phyloP scores from a whole-genome alignment of 139 green algal species.

The Coelastrella sp. region DNA sequence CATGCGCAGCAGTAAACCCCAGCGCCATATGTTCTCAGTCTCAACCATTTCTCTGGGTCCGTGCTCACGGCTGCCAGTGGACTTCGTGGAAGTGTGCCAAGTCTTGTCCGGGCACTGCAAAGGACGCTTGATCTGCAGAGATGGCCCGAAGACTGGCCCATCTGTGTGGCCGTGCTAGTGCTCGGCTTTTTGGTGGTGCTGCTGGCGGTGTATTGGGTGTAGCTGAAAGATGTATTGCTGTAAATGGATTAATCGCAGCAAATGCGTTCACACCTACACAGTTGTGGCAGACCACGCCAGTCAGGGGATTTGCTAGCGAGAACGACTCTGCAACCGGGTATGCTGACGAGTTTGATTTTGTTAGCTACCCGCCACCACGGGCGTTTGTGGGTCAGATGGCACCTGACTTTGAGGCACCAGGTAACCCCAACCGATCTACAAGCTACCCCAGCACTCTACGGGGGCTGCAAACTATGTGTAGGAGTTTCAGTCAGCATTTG shows the following conservation, averaged over 20 bases:
- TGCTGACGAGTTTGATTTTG: constrained; percentile 37
- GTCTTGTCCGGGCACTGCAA: no score
- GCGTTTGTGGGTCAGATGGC: constrained; percentile 60
- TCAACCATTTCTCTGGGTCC: no score
- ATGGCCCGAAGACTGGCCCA: constrained; percentile 17
- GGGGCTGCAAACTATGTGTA: background rate
- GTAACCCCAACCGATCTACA: constrained; percentile 32
- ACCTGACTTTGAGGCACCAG: constrained; percentile 66
- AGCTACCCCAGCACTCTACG: background rate
- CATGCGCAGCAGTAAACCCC: no score
- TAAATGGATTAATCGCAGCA: background rate
- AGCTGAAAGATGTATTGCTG: constrained; percentile 21
- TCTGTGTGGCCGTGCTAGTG: background rate
- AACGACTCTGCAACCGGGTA: background rate
- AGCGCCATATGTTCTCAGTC: no score
- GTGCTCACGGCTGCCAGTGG: no score
- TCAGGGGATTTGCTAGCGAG: constrained; percentile 30
- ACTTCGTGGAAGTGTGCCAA: no score
- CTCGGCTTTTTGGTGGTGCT: background rate
- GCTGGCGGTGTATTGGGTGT: background rate
- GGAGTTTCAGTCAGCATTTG: background rate
- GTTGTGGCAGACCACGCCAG: background rate
- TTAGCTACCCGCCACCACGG: constrained; percentile 65
- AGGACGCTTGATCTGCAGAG: background rate
- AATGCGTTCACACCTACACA: background rate